These are phyloP conservation scores for Myriosclerotinia scirpicola DNA, from an alignment of 2,329 filamentous ascomycete genomes.

Conservation along the genomic window DNA sequence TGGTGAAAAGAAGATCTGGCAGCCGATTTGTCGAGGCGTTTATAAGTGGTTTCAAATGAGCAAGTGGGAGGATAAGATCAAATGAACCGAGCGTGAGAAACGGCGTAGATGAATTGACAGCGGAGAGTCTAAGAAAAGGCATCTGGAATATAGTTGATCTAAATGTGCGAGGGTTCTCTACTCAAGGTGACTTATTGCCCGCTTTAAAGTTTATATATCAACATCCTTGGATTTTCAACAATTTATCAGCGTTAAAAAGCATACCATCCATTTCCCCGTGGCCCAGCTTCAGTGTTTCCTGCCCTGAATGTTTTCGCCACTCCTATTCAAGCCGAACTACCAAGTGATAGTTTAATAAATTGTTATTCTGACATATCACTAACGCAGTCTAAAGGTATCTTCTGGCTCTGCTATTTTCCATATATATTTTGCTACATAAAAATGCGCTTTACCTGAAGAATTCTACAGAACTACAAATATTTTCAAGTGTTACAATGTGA, in stretches of 20 bases:
- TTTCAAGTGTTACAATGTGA: background rate
- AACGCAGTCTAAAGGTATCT: too few relatives aligned
- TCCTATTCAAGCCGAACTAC: background rate
- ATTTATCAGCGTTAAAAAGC: background rate
- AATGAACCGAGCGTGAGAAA: background rate
- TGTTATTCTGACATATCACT: too few relatives aligned
- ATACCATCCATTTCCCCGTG: background rate
- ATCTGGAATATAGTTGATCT: background rate
- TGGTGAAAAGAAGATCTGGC: slow-evolving; percentile 11
- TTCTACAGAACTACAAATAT: background rate
- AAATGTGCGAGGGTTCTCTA: background rate
- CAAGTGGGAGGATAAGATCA: background rate
- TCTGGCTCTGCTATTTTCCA: too few relatives aligned
- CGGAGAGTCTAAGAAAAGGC: background rate
- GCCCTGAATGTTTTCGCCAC: background rate
- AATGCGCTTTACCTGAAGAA: background rate
- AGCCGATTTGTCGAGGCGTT: slow-evolving; percentile 12
- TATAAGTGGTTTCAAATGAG: slow-evolving; percentile 2
- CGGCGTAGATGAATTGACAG: background rate
- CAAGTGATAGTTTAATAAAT: too few relatives aligned
- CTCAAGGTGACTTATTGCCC: background rate
- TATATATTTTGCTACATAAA: background rate
- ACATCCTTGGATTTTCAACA: background rate
- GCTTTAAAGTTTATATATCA: background rate
- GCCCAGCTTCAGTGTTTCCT: background rate